Conservation (phyloP, 495 filamentous ascomycete genomes). For the Penicillium ochrochloron region DNA sequence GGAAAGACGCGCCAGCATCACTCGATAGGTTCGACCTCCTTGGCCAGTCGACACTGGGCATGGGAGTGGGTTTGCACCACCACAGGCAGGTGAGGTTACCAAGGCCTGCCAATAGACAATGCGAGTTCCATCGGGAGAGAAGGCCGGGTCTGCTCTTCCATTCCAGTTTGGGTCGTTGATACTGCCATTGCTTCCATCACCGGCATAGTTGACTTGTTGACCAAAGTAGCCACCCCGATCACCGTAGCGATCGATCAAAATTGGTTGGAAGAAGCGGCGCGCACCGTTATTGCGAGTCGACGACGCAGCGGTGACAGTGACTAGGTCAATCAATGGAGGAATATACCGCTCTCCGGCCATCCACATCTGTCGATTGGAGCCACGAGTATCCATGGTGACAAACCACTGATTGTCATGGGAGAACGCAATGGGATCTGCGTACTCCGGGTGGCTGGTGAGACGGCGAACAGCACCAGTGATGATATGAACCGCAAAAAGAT, state of each 20-base stretch:
- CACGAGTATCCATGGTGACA: not conserved
- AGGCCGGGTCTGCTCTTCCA: not conserved
- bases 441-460: not conserved
- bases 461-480: not conserved
- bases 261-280: not conserved
- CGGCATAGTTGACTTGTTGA: not conserved
- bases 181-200: conserved; percentile 1
- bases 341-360: not conserved
- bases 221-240: not conserved
- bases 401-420: not conserved
- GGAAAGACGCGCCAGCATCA: not conserved
- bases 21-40: not conserved
- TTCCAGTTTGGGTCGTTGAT: not conserved
- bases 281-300: not conserved
- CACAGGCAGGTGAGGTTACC: not conserved
- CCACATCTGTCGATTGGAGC: conserved; percentile 1
- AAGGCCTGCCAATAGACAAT: not conserved
- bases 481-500: not conserved
- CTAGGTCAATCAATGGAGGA: not conserved
- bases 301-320: not conserved
- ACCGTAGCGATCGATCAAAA: not conserved
- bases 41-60: not conserved
- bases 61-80: not conserved
- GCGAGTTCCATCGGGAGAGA: not conserved
- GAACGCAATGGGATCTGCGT: not conserved